Conservation (phyloP, 1,284 basidiomycete species). For the Phlebopus sp. region DNA sequence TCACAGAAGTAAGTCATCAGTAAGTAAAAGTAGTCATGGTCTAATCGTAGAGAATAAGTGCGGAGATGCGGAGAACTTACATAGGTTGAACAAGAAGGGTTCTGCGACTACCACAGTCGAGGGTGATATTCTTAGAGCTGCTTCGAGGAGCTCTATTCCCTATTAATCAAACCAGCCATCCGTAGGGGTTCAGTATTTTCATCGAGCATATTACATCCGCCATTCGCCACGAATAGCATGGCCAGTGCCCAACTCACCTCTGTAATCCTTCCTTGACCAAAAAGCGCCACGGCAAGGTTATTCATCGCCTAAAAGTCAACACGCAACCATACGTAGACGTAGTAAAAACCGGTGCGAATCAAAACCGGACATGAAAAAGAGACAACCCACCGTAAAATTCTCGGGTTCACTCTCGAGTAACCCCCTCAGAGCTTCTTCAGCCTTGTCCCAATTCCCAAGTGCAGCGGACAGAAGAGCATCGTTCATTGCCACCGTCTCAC, state of each 20-base stretch:
- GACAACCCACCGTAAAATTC: constrained; percentile 54
- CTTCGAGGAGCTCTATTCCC: constrained; percentile 68
- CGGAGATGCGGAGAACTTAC: constrained; percentile 40
- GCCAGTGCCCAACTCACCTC: constrained; percentile 44
- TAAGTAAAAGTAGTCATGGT: neutral
- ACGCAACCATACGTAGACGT: no score
- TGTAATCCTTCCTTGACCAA: constrained; percentile 66
- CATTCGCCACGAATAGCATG: neutral
- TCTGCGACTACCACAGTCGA: constrained; percentile 69
- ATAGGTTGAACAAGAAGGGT: constrained; percentile 78
- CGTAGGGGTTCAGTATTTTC: no score
- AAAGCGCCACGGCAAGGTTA: constrained; percentile 67
- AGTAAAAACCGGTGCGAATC: neutral
- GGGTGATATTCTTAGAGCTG: constrained; percentile 57
- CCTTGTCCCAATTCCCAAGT: constrained; percentile 64
- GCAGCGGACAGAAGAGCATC: constrained; percentile 60
- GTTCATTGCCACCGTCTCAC: constrained; percentile 51
- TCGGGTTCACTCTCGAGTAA: constrained; percentile 51
- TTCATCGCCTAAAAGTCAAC: constrained; percentile 60
- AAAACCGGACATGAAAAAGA: neutral
- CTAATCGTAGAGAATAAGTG: no score
- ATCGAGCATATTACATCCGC: neutral
- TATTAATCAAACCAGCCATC: constrained; percentile 23
- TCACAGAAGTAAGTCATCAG: constrained; percentile 1
- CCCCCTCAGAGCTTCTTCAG: constrained; percentile 42